Evolutionary conservation across 371 early-diverging fungal species (phyloP).

Genomic region (Apophysomyces sp.): DNA sequence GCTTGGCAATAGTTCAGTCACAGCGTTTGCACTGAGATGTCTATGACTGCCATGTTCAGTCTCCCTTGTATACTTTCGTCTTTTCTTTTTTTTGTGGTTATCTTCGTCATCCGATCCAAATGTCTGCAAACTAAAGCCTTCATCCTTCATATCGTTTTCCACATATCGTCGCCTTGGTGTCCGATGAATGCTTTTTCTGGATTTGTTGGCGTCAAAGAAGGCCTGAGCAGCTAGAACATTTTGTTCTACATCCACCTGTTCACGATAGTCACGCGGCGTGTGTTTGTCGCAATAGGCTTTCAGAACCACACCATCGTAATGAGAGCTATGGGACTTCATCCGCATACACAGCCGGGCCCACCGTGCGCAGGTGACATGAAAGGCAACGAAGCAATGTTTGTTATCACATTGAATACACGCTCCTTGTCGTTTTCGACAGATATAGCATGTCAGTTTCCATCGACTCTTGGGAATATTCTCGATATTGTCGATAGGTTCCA

Average conservation of each 20-base stretch:
- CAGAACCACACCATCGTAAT: slow-evolving; percentile 55
- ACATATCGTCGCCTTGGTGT: slow-evolving; percentile 35
- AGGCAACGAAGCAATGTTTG: slow-evolving; percentile 85
- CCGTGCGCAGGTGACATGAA: slow-evolving; percentile 95
- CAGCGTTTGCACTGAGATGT: slow-evolving; percentile 6
- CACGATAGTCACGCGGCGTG: slow-evolving; percentile 71
- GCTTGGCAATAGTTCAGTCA: slow-evolving; percentile 38
- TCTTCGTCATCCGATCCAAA: slow-evolving; percentile 23
- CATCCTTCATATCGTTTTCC: slow-evolving; percentile 37
- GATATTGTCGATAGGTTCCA: slow-evolving; percentile 97
- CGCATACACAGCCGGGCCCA: slow-evolving; percentile 87
- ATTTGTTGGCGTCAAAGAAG: slow-evolving; percentile 18
- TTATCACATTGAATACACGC: slow-evolving; percentile 96
- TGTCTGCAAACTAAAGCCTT: not conserved
- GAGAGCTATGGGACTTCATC: slow-evolving; percentile 58
- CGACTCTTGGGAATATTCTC: slow-evolving; percentile 87
- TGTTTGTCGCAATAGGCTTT: slow-evolving; percentile 85
- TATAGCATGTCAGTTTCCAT: slow-evolving; percentile 85
- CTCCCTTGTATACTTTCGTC: slow-evolving; percentile 1
- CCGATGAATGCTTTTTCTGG: slow-evolving; percentile 6
- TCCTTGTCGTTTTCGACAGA: slow-evolving; percentile 85
- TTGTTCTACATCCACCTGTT: slow-evolving; percentile 51
- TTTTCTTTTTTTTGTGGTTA: slow-evolving; percentile 15
- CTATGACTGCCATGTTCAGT: not conserved
- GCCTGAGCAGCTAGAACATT: slow-evolving; percentile 37